A percentile compares a stretch with the other conserved stretches of the same genome.
phyloP scores from a whole-genome alignment of 2,329 filamentous ascomycete species.

The Cylindrodendrum hubeiense region DNA sequence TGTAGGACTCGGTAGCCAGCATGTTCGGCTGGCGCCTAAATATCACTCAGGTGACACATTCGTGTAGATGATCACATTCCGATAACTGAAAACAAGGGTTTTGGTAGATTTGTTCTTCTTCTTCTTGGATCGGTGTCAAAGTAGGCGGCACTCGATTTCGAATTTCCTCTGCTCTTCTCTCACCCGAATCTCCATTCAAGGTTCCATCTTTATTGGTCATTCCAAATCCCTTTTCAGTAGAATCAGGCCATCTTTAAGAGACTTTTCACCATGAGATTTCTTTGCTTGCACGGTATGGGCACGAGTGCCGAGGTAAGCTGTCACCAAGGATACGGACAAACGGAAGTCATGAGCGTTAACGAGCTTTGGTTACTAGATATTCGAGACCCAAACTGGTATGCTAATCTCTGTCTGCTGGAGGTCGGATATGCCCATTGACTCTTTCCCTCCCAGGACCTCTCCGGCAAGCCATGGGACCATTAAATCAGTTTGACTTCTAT shows the following conservation, averaged over 20 bases:
- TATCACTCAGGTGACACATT: not conserved
- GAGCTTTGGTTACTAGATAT: not conserved
- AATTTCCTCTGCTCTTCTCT: not conserved
- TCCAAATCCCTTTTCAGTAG: not conserved
- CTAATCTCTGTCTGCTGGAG: not conserved
- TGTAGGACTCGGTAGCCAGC: no score
- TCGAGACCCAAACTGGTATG: conserved; percentile 13
- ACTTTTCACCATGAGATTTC: conserved; percentile 6
- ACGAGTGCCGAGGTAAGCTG: conserved; percentile 13
- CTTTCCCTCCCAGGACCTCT: not conserved
- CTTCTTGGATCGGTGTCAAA: not conserved
- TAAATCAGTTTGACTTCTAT: conserved; percentile 14
- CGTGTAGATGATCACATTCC: not conserved
- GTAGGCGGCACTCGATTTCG: not conserved
- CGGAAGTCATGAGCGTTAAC: not conserved
- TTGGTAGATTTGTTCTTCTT: not conserved
- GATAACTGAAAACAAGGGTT: not conserved
- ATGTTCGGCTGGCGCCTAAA: no score
- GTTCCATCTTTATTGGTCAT: not conserved
- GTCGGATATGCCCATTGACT: not conserved
- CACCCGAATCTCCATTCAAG: no score
- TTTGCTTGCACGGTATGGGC: conserved; percentile 18
- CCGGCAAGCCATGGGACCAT: not conserved
- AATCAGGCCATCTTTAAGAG: not conserved
- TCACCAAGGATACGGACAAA: no score